Conservation (phyloP, 2,329 filamentous ascomycete species). For the Ceratocystis smalleyi region DNA sequence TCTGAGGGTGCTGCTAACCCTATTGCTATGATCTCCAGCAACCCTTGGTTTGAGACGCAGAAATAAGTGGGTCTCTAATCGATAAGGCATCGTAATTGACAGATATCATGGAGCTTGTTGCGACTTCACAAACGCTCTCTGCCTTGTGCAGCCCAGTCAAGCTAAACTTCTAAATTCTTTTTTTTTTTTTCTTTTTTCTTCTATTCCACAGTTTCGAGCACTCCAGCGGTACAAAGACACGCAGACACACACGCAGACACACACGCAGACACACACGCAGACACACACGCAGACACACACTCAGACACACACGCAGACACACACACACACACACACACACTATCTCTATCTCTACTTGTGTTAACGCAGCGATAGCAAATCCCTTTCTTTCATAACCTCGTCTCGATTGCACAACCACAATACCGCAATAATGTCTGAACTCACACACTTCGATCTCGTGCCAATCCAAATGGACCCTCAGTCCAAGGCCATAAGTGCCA, state of each 20-base stretch:
- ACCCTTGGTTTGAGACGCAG: neutral
- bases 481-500: slow-evolving; percentile 54
- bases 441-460: slow-evolving; percentile 65
- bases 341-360: neutral
- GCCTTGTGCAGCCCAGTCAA: neutral
- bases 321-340: neutral
- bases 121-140: neutral
- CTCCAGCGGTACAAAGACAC: too few species aligned
- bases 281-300: neutral
- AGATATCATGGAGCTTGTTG: slow-evolving; percentile 1
- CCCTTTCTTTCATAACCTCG: neutral
- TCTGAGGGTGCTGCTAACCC: neutral
- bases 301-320: too few species aligned
- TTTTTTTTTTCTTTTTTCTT: neutral
- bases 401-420: neutral
- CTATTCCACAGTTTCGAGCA: neutral
- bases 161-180: neutral
- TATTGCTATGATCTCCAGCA: neutral
- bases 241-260: neutral
- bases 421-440: slow-evolving; percentile 34
- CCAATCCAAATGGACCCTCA: slow-evolving; percentile 68
- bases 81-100: slow-evolving; percentile 10
- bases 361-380: too few species aligned
- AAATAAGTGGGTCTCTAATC: slow-evolving; percentile 10
- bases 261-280: neutral